Evolutionary conservation across 2,329 filamentous ascomycete genomes (phyloP).

Genomic region (Pseudogymnoascus sp.): DNA sequence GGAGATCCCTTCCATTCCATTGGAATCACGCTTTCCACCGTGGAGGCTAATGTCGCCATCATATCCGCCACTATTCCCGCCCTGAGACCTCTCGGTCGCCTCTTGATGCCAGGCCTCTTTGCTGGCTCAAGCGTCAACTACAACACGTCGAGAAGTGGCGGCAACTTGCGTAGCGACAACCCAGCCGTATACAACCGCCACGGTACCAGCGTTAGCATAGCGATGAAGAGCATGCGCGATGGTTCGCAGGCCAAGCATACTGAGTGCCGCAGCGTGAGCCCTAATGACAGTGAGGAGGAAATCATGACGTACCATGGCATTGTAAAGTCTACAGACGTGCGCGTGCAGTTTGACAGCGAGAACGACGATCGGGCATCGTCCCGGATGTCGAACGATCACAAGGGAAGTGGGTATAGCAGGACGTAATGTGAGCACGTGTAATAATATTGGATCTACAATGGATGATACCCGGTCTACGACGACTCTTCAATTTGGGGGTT

Average conservation of each 20-base stretch:
- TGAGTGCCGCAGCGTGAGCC: slow-evolving; percentile 28
- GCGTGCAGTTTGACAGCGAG: slow-evolving; percentile 12
- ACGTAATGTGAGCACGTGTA: not conserved
- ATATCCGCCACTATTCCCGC: slow-evolving; percentile 31
- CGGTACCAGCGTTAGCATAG: not conserved
- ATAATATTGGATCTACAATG: not conserved
- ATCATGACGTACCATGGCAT: slow-evolving; percentile 34
- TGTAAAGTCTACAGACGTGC: slow-evolving; percentile 30
- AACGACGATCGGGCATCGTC: not conserved
- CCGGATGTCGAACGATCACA: not conserved
- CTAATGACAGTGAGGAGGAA: slow-evolving; percentile 31
- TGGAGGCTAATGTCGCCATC: slow-evolving; percentile 33
- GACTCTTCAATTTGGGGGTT: not conserved
- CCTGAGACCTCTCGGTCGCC: slow-evolving; percentile 28
- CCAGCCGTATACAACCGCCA: not conserved
- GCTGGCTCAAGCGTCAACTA: slow-evolving; percentile 13
- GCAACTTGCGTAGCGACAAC: slow-evolving; percentile 7
- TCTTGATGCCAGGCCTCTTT: slow-evolving; percentile 30
- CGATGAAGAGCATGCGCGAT: not conserved
- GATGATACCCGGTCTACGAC: not conserved
- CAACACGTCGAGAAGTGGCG: slow-evolving; percentile 1
- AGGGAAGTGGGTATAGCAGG: not conserved
- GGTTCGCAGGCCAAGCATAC: slow-evolving; percentile 15
- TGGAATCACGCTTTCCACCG: slow-evolving; percentile 25
- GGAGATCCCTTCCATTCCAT: slow-evolving; percentile 14